These are phyloP conservation scores for Sclerotinia glacialis DNA, from an alignment of 2,329 filamentous ascomycete genomes.

Conservation along the genomic window DNA sequence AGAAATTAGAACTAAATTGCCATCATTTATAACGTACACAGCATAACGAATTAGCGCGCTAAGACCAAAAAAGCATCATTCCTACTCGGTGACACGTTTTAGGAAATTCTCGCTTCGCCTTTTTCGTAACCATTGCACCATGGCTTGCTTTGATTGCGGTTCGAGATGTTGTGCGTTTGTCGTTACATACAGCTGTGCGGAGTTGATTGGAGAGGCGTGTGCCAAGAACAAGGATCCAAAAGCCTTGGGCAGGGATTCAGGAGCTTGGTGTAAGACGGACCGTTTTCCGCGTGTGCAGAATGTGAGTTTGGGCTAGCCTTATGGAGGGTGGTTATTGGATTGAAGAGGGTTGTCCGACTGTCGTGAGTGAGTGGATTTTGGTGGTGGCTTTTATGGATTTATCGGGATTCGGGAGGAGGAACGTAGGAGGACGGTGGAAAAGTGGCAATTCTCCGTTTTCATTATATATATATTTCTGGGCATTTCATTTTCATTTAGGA, in stretches of 20 bases:
- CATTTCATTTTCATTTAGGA: too few relatives aligned
- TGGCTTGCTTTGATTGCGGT: neutral
- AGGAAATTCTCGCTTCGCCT: conserved; percentile 6
- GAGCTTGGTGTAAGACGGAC: conserved; percentile 22
- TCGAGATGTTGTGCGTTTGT: conserved; percentile 11
- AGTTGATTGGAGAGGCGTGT: neutral
- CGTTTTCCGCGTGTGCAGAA: conserved; percentile 25
- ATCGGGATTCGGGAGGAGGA: too few relatives aligned
- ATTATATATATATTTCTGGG: too few relatives aligned
- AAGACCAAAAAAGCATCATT: neutral
- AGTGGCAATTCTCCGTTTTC: too few relatives aligned
- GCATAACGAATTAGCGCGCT: neutral
- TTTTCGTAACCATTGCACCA: conserved; percentile 1
- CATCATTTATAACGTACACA: too few relatives aligned
- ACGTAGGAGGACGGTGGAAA: too few relatives aligned
- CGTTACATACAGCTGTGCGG: neutral
- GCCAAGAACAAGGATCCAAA: conserved; percentile 13
- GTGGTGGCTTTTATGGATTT: too few relatives aligned
- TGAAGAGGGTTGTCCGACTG: conserved; percentile 2
- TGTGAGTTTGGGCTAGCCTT: neutral
- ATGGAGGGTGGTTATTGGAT: conserved; percentile 8
- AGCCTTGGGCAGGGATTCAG: too few relatives aligned
- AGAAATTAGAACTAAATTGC: neutral
- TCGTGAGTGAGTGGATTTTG: too few relatives aligned
- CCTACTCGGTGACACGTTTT: conserved; percentile 19